Conservation (phyloP, 2,329 filamentous ascomycete species). For the Ilyonectria robusta region DNA sequence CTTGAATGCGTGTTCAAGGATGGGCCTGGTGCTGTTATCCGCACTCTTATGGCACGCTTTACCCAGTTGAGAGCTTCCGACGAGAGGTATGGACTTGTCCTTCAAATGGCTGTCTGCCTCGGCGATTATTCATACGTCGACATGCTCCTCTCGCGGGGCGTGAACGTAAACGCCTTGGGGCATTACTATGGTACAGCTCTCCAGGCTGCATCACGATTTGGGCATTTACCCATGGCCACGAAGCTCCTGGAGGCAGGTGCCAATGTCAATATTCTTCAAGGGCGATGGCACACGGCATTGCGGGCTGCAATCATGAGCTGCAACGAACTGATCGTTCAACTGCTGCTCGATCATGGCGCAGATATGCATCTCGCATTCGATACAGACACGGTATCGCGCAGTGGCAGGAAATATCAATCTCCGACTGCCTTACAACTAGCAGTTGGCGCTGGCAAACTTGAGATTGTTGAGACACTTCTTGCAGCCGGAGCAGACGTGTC, state of each 20-base stretch:
- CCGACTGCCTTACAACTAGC: background rate
- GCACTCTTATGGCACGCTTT: background rate
- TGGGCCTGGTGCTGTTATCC: conserved; percentile 14
- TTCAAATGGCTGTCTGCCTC: conserved; percentile 22
- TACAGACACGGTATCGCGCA: background rate
- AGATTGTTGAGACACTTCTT: background rate
- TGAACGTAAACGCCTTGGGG: conserved; percentile 16
- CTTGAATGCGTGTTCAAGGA: conserved; percentile 24
- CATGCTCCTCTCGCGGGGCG: conserved; percentile 22
- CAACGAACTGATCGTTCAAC: background rate
- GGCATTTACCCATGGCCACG: conserved; percentile 2
- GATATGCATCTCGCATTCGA: conserved; percentile 4
- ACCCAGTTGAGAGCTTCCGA: background rate
- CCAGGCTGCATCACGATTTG: conserved; percentile 27
- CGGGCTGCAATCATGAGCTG: conserved; percentile 12
- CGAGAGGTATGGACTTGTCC: conserved; percentile 6
- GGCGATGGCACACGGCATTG: conserved; percentile 20
- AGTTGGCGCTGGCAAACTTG: background rate
- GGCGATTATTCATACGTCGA: conserved; percentile 3
- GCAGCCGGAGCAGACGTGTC: background rate
- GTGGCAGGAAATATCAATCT: background rate
- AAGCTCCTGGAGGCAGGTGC: conserved; percentile 10
- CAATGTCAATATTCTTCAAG: conserved; percentile 21
- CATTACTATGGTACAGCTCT: conserved; percentile 31
- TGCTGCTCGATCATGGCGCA: conserved; percentile 15